These are phyloP conservation scores for Globisporangium cederbergense DNA, from an alignment of 352 stramenopile genomes.

Conservation along the genomic window DNA sequence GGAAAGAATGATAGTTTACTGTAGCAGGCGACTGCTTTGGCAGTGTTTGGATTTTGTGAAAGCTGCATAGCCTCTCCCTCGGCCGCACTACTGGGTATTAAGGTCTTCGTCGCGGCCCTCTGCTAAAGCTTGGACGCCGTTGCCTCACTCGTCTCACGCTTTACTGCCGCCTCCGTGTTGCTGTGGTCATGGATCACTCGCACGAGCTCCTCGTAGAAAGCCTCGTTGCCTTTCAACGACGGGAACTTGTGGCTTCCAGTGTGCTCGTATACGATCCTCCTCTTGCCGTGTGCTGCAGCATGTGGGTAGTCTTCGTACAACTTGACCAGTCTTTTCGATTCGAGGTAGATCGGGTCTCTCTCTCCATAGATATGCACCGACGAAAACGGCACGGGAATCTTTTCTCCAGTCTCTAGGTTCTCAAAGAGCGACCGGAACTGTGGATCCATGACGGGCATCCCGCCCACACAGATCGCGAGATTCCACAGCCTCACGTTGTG, in stretches of 20 bases:
- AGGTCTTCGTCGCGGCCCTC: too few relatives aligned
- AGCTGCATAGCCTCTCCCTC: too few relatives aligned
- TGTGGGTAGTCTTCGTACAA: constrained; percentile 38
- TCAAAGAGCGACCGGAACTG: constrained; percentile 31
- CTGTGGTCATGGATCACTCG: constrained; percentile 24
- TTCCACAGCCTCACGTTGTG: constrained; percentile 30
- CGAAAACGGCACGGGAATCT: constrained; percentile 18
- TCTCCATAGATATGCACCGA: constrained; percentile 60
- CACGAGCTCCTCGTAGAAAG: constrained; percentile 41
- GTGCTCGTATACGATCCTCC: constrained; percentile 37
- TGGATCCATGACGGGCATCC: constrained; percentile 30
- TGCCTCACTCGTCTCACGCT: too few relatives aligned
- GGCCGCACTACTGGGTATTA: too few relatives aligned
- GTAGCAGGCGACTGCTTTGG: too few relatives aligned
- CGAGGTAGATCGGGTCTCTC: constrained; percentile 41
- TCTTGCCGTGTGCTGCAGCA: constrained; percentile 14
- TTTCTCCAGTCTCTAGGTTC: constrained; percentile 6
- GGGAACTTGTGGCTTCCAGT: constrained; percentile 65
- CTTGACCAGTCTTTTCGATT: constrained; percentile 34
- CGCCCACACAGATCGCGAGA: constrained; percentile 36
- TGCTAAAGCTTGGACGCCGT: background rate
- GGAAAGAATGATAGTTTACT: too few relatives aligned
- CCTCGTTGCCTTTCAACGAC: constrained; percentile 36
- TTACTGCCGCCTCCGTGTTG: background rate
- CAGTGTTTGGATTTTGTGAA: too few relatives aligned